Evolutionary conservation across 139 green algal species (phyloP), one percentile per base, ranked within the genome.

Genomic region (Haematococcus sp.): DNA sequence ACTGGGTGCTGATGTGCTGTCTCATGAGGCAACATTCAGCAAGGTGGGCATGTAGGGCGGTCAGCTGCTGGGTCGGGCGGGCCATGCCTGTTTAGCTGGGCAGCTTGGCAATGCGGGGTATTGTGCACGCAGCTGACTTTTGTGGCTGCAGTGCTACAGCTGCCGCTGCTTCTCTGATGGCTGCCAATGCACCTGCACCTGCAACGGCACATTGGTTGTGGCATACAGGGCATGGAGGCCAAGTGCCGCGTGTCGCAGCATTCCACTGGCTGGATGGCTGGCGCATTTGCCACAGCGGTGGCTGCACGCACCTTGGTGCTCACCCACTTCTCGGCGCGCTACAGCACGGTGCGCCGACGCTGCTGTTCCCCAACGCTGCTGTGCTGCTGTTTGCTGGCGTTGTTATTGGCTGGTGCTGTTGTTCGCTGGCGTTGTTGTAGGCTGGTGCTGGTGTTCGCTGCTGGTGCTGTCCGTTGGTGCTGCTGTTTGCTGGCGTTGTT

Each of bases 21-120:
- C 92, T 0, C 95, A 98, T 73, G 95, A 98, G 75, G 89, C 90
- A 32, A 98, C 95, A 2, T 98, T 97, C 52, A 84, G 80, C 46
- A 76, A 51, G 71, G 71, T 76, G 55, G 2, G 34, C 27, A 46
- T 59, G 25, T 52, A 13, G 16, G 54, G 4, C 55, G n/a, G n/a
- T n/a, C n/a, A n/a, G n/a, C n/a, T n/a, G n/a, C n/a, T n/a, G n/a
- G n/a, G n/a, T n/a, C n/a, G n/a, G n/a, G n/a, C n/a, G n/a, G n/a
- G n/a, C n/a, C n/a, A n/a, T n/a, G n/a, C n/a, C n/a, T n/a, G n/a
- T n/a, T n/a, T n/a, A n/a, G n/a, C n/a, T n/a, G n/a, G n/a, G n/a
- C n/a, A n/a, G n/a, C n/a, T n/a, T n/a, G n/a, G n/a, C n/a, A n/a
- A n/a, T n/a, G n/a, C n/a, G n/a, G n/a, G n/a, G n/a, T n/a, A n/a